Conservation (phyloP, 768 basidiomycete species). For the Lactifluus subvellereus region DNA sequence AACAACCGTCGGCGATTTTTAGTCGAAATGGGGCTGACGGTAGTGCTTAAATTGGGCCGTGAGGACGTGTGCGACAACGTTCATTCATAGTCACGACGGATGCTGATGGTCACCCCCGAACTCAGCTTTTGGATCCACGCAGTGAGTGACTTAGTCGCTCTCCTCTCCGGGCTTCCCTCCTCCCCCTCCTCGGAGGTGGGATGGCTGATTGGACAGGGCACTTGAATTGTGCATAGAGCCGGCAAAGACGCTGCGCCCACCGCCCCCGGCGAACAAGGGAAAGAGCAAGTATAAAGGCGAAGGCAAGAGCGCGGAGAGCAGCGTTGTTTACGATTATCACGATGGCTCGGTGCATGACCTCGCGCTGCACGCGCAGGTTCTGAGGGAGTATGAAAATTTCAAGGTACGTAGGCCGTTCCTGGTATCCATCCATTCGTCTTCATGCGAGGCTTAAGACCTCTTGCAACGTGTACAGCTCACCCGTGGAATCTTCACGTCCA, state of each 20-base stretch:
- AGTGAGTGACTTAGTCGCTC: conserved; percentile 42
- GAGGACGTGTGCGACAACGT: conserved; percentile 61
- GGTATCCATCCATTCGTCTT: not conserved
- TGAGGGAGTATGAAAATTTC: conserved; percentile 76
- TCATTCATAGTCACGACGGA: conserved; percentile 72
- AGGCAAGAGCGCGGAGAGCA: conserved; percentile 16
- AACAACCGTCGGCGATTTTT: too few species aligned
- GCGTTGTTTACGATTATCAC: conserved; percentile 55
- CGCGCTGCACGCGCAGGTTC: conserved; percentile 55
- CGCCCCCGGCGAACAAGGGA: conserved; percentile 24
- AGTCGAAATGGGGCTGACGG: too few species aligned
- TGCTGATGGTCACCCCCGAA: conserved; percentile 79
- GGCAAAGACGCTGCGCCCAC: conserved; percentile 48
- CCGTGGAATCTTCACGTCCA: conserved; percentile 72
- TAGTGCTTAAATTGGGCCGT: too few species aligned
- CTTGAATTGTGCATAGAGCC: conserved; percentile 59
- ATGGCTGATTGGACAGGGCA: conserved; percentile 21
- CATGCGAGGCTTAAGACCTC: too few species aligned
- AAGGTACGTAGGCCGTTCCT: conserved; percentile 47
- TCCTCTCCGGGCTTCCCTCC: too few species aligned
- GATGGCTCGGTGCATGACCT: conserved; percentile 71
- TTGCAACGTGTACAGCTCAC: conserved; percentile 51
- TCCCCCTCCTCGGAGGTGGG: conserved; percentile 4
- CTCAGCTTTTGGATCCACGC: conserved; percentile 85
- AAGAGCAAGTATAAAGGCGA: conserved; percentile 32